Evolutionary conservation across 2,329 filamentous ascomycete genomes (phyloP).

Genomic region (Ilyonectria sp.): DNA sequence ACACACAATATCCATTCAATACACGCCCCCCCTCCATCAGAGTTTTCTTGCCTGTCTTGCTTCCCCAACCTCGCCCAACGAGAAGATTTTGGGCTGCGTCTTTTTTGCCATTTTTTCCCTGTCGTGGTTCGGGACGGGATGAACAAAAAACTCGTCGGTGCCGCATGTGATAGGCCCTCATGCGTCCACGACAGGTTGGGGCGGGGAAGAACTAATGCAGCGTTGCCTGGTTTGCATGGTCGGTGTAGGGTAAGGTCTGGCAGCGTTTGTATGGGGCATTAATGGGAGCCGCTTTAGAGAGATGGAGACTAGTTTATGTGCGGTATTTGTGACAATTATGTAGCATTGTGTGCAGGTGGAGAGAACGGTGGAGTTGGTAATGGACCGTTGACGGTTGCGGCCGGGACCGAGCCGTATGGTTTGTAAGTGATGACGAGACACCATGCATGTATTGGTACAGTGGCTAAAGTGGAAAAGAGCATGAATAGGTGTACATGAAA

Average conservation of each 20-base stretch:
- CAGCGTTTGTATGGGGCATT: not conserved
- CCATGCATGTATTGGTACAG: not conserved
- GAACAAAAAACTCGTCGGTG: slow-evolving; percentile 27
- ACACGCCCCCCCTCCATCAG: slow-evolving; percentile 15
- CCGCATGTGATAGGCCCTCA: slow-evolving; percentile 39
- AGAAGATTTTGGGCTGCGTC: slow-evolving; percentile 34
- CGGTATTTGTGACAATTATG: slow-evolving; percentile 33
- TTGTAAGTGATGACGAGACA: not conserved
- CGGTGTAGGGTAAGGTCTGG: slow-evolving; percentile 20
- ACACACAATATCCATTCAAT: not conserved
- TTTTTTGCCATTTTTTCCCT: slow-evolving; percentile 22
- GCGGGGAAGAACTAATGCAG: slow-evolving; percentile 40
- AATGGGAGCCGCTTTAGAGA: slow-evolving; percentile 18
- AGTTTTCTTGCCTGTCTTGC: not conserved
- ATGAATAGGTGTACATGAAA: not conserved
- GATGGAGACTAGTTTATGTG: not conserved
- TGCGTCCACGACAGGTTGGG: slow-evolving; percentile 35
- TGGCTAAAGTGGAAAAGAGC: not conserved
- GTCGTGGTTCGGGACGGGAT: slow-evolving; percentile 27
- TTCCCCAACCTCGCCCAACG: slow-evolving; percentile 11
- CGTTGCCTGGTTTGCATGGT: slow-evolving; percentile 43
- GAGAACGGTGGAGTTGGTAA: not conserved
- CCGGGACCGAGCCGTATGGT: not conserved
- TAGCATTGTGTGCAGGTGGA: slow-evolving; percentile 19
- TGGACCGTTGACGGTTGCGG: not conserved